Conservation (phyloP, 2,329 filamentous ascomycete species). For the Monilinia vaccinii-corymbosi region DNA sequence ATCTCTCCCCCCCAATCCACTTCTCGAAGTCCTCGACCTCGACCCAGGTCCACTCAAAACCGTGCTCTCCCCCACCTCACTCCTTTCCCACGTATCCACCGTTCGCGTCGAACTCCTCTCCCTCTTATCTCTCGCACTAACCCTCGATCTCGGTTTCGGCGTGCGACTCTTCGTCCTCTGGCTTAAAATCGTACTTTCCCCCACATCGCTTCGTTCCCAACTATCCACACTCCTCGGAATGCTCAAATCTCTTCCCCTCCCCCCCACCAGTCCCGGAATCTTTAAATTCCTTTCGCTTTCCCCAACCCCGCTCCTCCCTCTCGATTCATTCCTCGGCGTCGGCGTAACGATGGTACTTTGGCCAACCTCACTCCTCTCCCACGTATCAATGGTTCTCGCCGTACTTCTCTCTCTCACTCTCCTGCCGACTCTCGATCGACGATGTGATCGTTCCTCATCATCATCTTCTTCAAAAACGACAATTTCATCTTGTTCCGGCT, state of each 20-base stretch:
- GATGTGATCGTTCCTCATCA: neutral
- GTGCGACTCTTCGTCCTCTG: neutral
- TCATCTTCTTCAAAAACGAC: constrained; percentile 1
- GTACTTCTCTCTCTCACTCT: neutral
- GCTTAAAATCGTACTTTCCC: neutral
- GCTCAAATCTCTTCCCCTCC: neutral
- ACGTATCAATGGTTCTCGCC: neutral
- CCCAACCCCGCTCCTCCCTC: neutral
- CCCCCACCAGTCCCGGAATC: neutral
- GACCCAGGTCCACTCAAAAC: neutral
- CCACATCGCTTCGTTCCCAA: neutral
- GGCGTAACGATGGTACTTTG: neutral
- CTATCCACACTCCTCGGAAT: neutral
- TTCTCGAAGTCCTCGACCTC: neutral
- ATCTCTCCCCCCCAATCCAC: neutral
- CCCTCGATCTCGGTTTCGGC: neutral
- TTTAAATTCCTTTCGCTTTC: neutral
- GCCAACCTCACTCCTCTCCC: constrained; percentile 1
- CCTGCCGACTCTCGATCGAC: neutral
- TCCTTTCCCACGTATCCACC: constrained; percentile 1
- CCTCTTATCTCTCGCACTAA: neutral
- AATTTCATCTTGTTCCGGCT: neutral
- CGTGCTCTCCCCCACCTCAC: neutral
- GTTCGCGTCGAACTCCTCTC: neutral
- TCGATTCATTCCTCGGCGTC: neutral